These are phyloP conservation scores for Neofusicoccum parvum DNA, from an alignment of 2,329 filamentous ascomycete species.

Conservation along the genomic window DNA sequence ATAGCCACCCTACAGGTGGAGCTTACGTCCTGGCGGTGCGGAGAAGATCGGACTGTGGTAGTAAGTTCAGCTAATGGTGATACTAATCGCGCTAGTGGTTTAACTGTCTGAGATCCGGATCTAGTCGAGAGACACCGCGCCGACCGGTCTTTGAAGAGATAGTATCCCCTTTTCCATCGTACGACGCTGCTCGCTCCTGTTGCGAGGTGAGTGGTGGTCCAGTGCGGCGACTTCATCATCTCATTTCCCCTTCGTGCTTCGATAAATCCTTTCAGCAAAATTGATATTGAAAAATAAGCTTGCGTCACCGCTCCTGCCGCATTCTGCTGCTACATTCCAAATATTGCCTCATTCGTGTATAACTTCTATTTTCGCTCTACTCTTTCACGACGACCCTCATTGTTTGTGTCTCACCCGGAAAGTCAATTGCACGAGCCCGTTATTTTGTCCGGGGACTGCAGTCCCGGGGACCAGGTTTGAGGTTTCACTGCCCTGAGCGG, in stretches of 20 bases:
- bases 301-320: slow-evolving; percentile 2
- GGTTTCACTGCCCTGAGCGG: slow-evolving; percentile 13
- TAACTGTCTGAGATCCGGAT: neutral
- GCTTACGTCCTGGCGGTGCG: neutral
- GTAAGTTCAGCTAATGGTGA: slow-evolving; percentile 3
- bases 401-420: slow-evolving; percentile 4
- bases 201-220: neutral
- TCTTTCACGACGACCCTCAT: neutral
- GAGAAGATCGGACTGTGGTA: neutral
- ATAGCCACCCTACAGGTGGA: neutral
- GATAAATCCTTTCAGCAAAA: slow-evolving; percentile 5
- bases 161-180: slow-evolving; percentile 7
- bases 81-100: neutral
- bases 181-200: neutral
- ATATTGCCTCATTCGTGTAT: neutral
- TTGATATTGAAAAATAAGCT: slow-evolving; percentile 2
- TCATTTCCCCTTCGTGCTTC: slow-evolving; percentile 15
- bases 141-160: neutral
- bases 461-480: neutral
- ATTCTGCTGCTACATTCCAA: slow-evolving; percentile 3
- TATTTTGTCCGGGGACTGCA: neutral
- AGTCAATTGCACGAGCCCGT: slow-evolving; percentile 6
- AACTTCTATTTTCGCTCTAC: neutral
- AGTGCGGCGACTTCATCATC: slow-evolving; percentile 13
- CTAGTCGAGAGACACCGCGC: neutral